phyloP scores from a whole-genome alignment of 1,139 yeast species.

The Debaryomycetaceae sp. region DNA sequence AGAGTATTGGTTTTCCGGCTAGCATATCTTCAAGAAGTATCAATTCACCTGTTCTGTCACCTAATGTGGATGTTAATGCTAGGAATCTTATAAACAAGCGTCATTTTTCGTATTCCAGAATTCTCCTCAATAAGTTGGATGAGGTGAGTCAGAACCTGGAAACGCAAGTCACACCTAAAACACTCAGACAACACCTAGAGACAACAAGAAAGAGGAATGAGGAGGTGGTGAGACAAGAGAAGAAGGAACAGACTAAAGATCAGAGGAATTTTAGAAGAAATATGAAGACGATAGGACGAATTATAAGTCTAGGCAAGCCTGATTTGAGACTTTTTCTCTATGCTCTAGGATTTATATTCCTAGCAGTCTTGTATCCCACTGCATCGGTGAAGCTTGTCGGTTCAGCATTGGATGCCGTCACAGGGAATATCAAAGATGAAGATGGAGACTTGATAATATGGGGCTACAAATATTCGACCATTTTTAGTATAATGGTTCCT shows the following conservation, averaged over 20 bases:
- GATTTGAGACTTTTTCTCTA: conserved; percentile 36
- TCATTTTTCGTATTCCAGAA: conserved; percentile 2
- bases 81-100: not conserved
- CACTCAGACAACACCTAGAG: conserved; percentile 30
- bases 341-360: conserved; percentile 41
- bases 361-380: conserved; percentile 48
- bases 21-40: not conserved
- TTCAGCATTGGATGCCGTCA: conserved; percentile 44
- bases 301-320: conserved; percentile 38
- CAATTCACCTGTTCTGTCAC: not conserved
- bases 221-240: conserved; percentile 32
- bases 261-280: conserved; percentile 32
- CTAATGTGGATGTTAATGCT: not conserved
- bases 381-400: conserved; percentile 47
- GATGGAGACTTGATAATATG: conserved; percentile 43
- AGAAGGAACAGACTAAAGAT: conserved; percentile 21
- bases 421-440: conserved; percentile 30
- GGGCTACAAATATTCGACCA: conserved; percentile 44
- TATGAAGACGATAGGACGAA: conserved; percentile 33
- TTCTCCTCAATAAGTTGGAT: conserved; percentile 3
- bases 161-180: conserved; percentile 10
- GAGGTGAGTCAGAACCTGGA: not conserved
- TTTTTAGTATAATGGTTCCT: conserved; percentile 44
- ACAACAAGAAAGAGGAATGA: conserved; percentile 25
- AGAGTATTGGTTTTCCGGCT: not conserved